These are phyloP conservation scores for Geosiphon pyriformis DNA, from an alignment of 192 early-diverging fungal genomes.

Conservation along the genomic window DNA sequence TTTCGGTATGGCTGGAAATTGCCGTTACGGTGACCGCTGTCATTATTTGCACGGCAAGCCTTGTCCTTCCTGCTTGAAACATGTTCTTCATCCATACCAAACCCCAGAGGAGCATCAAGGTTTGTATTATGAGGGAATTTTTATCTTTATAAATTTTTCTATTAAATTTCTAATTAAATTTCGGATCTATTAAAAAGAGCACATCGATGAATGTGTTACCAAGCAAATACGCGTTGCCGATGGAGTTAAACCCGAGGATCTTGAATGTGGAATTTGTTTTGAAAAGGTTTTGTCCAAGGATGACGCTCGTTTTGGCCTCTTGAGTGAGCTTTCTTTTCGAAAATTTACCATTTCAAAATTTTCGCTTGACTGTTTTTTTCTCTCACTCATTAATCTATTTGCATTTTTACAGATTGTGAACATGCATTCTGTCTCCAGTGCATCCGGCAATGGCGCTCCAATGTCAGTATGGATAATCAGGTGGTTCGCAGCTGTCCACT, in stretches of 20 bases:
- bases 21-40: slow-evolving; percentile 23
- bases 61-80: slow-evolving; percentile 26
- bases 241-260: slow-evolving; percentile 13
- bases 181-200: no score
- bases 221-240: slow-evolving; percentile 5
- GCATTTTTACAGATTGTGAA: slow-evolving; percentile 21
- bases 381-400: background rate
- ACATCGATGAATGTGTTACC: slow-evolving; percentile 20
- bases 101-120: slow-evolving; percentile 27
- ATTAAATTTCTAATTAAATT: background rate
- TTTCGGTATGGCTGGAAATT: slow-evolving; percentile 22
- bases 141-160: background rate
- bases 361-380: background rate
- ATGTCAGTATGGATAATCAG: slow-evolving; percentile 20
- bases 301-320: slow-evolving; percentile 26
- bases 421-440: slow-evolving; percentile 29
- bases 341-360: background rate
- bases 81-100: slow-evolving; percentile 24
- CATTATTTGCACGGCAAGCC: slow-evolving; percentile 23
- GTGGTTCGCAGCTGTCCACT: slow-evolving; percentile 24
- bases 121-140: slow-evolving; percentile 2
- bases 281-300: slow-evolving; percentile 23
- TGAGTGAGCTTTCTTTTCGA: slow-evolving; percentile 19
- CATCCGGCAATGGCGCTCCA: slow-evolving; percentile 27
- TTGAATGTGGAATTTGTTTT: slow-evolving; percentile 27